A percentile compares a stretch with the other conserved stretches of the same genome.
phyloP scores from a whole-genome alignment of 768 basidiomycete genomes.

The Boletus eberwhitei region DNA sequence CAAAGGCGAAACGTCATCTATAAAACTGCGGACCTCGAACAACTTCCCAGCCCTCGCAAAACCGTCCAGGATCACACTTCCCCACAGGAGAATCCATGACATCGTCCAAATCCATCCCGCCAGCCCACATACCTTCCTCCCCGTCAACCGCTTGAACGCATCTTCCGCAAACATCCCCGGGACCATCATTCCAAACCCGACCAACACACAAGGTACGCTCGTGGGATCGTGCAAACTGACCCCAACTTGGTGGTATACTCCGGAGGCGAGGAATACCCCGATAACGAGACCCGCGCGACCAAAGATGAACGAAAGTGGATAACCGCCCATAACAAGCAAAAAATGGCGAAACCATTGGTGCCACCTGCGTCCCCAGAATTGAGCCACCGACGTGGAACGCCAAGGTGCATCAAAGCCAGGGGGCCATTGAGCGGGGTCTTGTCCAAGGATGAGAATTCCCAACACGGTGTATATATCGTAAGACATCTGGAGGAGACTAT shows the following conservation, averaged over 20 bases:
- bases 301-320: conserved; percentile 33
- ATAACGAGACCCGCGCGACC: conserved; percentile 49
- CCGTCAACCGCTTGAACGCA: conserved; percentile 19
- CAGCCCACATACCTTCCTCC: conserved; percentile 27
- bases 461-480: conserved; percentile 27
- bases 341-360: conserved; percentile 34
- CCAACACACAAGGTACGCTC: conserved; percentile 40
- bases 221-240: conserved; percentile 50
- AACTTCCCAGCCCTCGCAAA: conserved; percentile 14
- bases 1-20: neutral
- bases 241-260: conserved; percentile 45
- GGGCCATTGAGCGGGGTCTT: conserved; percentile 31
- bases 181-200: conserved; percentile 55
- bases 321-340: conserved; percentile 31
- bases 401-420: conserved; percentile 33
- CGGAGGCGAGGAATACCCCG: conserved; percentile 56
- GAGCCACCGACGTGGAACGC: conserved; percentile 30
- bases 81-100: conserved; percentile 26
- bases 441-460: conserved; percentile 16
- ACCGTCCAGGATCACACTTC: conserved; percentile 21
- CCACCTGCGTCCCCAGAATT: conserved; percentile 39
- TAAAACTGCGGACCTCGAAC: neutral
- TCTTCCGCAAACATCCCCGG: conserved; percentile 46
- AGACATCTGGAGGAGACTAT: conserved; percentile 31
- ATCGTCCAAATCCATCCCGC: conserved; percentile 36